A percentile compares a stretch with the other conserved stretches of the same genome.
phyloP scores from a whole-genome alignment of 805 yeast species.

The Saccharomyces paradoxus region DNA sequence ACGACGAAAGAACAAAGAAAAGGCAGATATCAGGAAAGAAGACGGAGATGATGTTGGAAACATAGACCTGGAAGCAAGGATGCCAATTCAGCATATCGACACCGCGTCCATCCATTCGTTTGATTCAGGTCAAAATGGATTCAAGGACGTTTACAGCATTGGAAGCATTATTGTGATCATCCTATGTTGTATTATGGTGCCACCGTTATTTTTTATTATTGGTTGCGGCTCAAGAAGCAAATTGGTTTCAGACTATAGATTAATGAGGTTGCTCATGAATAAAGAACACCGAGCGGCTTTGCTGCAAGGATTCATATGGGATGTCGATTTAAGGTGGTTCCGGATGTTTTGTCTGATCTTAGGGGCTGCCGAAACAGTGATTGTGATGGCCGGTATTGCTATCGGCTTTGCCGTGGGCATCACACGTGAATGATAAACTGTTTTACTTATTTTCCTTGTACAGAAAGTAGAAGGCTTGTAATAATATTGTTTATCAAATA shows the following conservation, averaged over 20 bases:
- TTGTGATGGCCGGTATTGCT: conserved; percentile 36
- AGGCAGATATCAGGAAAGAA: background rate
- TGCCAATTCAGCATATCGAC: conserved; percentile 18
- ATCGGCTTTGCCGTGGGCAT: conserved; percentile 42
- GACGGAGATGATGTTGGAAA: background rate
- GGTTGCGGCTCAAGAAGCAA: conserved; percentile 18
- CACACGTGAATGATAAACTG: conserved; percentile 1
- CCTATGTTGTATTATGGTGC: conserved; percentile 15
- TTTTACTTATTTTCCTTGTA: background rate
- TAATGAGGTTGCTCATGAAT: conserved; percentile 23
- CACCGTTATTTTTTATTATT: conserved; percentile 27
- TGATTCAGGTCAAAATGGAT: conserved; percentile 14
- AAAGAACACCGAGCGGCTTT: conserved; percentile 18
- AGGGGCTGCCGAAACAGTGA: conserved; percentile 23
- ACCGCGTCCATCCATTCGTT: conserved; percentile 18
- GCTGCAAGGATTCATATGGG: conserved; percentile 27
- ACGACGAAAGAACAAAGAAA: background rate
- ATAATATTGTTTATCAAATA: background rate
- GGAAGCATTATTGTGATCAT: conserved; percentile 13
- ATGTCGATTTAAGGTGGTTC: conserved; percentile 24
- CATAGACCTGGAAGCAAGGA: background rate
- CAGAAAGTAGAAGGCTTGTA: background rate
- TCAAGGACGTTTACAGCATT: conserved; percentile 20
- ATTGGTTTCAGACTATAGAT: conserved; percentile 14
- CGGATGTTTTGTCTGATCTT: conserved; percentile 26